These are phyloP conservation scores for Saccharomyces hybrid DNA, from an alignment of 1,139 yeast species.

Conservation along the genomic window DNA sequence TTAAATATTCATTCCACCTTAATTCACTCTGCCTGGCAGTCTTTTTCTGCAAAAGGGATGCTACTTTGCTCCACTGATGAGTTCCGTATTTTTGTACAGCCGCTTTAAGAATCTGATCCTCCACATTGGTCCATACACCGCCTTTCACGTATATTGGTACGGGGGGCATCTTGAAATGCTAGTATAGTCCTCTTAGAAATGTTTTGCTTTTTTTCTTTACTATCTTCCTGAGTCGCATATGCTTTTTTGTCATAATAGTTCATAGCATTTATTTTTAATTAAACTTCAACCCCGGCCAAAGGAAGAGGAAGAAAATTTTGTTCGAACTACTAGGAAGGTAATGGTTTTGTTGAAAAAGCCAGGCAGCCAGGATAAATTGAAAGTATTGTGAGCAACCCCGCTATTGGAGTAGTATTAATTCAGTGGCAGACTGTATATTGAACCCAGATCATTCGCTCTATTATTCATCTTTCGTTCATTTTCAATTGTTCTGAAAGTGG, in stretches of 20 bases:
- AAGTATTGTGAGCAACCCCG: neutral
- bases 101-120: constrained; percentile 82
- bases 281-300: neutral
- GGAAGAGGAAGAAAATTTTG: neutral
- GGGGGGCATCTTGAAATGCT: neutral
- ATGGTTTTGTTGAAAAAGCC: neutral
- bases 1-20: constrained; percentile 85
- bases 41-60: constrained; percentile 77
- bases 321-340: neutral
- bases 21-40: constrained; percentile 90
- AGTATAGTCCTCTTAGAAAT: neutral
- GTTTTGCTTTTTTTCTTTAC: too few species aligned
- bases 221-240: neutral
- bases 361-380: neutral
- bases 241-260: neutral
- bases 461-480: neutral
- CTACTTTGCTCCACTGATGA: constrained; percentile 91
- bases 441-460: neutral
- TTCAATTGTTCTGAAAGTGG: neutral
- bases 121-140: constrained; percentile 86
- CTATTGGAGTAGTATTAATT: neutral
- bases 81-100: constrained; percentile 91
- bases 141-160: constrained; percentile 70
- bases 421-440: neutral
- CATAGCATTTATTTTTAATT: neutral